phyloP scores from a whole-genome alignment of 108 stramenopile genomes.

The Parietichytrium sp. region DNA sequence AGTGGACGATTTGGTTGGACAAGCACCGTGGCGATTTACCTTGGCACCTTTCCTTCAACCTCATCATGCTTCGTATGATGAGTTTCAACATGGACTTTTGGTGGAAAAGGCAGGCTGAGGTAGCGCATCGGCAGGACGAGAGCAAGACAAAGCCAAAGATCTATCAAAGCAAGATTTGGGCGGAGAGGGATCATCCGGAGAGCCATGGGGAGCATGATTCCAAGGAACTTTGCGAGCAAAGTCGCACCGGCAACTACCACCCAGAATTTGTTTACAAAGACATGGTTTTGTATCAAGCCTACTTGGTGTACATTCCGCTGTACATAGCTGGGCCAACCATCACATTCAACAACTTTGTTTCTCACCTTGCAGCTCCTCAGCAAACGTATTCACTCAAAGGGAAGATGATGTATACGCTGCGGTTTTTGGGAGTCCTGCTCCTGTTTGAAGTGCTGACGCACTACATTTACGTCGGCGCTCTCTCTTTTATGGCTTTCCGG shows the following conservation, averaged over 20 bases:
- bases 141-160: background rate
- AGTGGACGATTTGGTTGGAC: slow-evolving; percentile 37
- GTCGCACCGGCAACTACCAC: background rate
- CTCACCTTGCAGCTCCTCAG: slow-evolving; percentile 6
- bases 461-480: background rate
- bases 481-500: slow-evolving; percentile 25
- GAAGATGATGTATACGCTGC: slow-evolving; percentile 1
- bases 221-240: background rate
- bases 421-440: background rate
- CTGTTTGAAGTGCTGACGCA: slow-evolving; percentile 26
- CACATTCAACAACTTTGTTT: slow-evolving; percentile 57
- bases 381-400: background rate
- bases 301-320: slow-evolving; percentile 60
- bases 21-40: slow-evolving; percentile 41
- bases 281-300: slow-evolving; percentile 39
- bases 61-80: slow-evolving; percentile 52
- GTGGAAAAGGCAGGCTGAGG: slow-evolving; percentile 45
- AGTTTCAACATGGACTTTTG: slow-evolving; percentile 57
- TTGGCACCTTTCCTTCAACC: slow-evolving; percentile 54
- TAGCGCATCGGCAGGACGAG: background rate
- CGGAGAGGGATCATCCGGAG: too few relatives aligned
- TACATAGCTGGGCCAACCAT: slow-evolving; percentile 64
- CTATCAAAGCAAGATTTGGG: too few relatives aligned
- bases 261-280: slow-evolving; percentile 46
- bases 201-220: slow-evolving; percentile 36